Conservation (phyloP, 495 filamentous ascomycete genomes). For the Gamarada debralockiae region DNA sequence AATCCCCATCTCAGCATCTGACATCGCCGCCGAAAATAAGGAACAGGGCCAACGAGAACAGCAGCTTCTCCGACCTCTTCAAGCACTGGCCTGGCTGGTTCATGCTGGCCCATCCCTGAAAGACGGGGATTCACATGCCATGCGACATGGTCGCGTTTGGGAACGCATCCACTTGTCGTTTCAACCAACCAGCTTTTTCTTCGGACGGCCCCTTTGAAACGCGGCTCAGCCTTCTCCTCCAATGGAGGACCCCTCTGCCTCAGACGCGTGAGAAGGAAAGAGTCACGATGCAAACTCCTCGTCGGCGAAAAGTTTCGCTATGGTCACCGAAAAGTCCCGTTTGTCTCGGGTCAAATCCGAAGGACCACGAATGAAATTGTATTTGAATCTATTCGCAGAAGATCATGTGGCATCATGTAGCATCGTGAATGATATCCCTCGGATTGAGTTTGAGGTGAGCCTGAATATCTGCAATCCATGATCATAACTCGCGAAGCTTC, state of each 20-base stretch:
- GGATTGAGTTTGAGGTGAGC: no score
- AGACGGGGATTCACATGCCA: conserved; percentile 10
- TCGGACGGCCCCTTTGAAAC: conserved; percentile 11
- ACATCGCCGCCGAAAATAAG: neutral
- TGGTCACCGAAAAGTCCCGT: neutral
- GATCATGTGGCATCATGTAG: neutral
- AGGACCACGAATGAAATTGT: conserved; percentile 7
- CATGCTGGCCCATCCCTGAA: conserved; percentile 8
- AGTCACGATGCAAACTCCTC: conserved; percentile 11
- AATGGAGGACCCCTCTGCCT: conserved; percentile 10
- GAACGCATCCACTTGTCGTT: conserved; percentile 11
- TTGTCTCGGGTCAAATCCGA: neutral
- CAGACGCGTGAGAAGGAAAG: conserved; percentile 14
- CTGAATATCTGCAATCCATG: no score
- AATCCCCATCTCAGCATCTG: neutral
- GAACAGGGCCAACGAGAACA: no score
- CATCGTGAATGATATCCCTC: no score
- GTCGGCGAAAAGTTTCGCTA: no score
- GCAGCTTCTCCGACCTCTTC: neutral
- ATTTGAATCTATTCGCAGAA: neutral
- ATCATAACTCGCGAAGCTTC: neutral
- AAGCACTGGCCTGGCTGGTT: conserved; percentile 4
- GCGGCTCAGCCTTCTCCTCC: conserved; percentile 18
- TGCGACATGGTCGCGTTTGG: conserved; percentile 23
- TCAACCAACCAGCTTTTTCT: conserved; percentile 5